Conservation (phyloP, 805 yeast genomes). For the Yarrowia divulgata region DNA sequence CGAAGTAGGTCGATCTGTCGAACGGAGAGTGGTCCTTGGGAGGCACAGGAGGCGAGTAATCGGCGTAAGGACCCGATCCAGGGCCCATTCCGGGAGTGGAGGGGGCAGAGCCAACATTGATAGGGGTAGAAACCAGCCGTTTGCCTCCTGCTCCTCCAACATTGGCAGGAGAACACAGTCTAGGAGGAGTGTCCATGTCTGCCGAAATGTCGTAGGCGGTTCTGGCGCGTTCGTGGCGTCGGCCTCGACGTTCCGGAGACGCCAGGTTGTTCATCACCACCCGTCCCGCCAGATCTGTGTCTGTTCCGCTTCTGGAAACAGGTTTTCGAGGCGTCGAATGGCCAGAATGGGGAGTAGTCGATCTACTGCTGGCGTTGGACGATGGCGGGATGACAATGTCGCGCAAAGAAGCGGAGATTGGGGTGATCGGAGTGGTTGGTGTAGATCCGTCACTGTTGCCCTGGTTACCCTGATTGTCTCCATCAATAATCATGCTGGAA, state of each 20-base stretch:
- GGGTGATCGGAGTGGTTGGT: background rate
- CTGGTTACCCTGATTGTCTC: background rate
- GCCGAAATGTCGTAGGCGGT: conserved; percentile 8
- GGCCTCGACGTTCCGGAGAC: conserved; percentile 16
- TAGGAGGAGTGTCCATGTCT: background rate
- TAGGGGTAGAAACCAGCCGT: background rate
- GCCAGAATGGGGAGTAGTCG: conserved; percentile 11
- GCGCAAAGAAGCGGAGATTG: background rate
- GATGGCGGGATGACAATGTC: conserved; percentile 8
- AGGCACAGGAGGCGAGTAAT: conserved; percentile 29
- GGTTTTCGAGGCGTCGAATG: conserved; percentile 21
- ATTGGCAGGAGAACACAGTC: conserved; percentile 12
- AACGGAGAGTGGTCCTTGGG: conserved; percentile 22
- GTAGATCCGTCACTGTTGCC: background rate
- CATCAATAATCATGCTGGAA: conserved; percentile 10
- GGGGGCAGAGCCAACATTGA: background rate
- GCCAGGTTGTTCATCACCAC: conserved; percentile 16
- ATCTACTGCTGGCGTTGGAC: background rate
- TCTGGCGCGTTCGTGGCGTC: conserved; percentile 7
- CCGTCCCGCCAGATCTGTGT: background rate
- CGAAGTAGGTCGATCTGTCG: conserved; percentile 16
- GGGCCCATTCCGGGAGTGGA: conserved; percentile 8
- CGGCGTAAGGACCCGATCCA: conserved; percentile 1
- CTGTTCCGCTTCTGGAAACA: conserved; percentile 6
- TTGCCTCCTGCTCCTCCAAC: background rate